Conservation (phyloP, 208 protist species). For the Acanthamoeba culbertsoni region DNA sequence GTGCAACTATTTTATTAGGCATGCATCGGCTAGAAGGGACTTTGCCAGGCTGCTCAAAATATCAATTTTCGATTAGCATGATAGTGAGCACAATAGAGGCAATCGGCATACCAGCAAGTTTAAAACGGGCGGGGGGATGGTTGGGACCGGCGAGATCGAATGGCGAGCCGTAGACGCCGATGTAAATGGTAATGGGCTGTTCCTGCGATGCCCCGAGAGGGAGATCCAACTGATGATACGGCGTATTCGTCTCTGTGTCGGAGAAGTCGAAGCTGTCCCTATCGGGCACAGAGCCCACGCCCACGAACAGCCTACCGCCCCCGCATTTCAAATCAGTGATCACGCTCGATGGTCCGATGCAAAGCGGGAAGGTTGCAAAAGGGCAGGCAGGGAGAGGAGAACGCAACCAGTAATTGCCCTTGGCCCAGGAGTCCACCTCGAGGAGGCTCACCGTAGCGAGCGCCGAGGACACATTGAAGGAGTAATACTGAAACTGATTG, state of each 20-base stretch:
- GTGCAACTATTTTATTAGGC: background rate
- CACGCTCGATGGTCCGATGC: too few species aligned
- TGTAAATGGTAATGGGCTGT: background rate
- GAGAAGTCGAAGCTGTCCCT: background rate
- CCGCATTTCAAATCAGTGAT: too few species aligned
- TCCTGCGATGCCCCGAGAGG: background rate
- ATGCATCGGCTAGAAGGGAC: background rate
- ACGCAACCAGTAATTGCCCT: background rate
- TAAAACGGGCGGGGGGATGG: background rate
- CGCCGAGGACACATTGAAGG: background rate
- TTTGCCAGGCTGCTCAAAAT: background rate
- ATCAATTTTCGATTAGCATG: background rate
- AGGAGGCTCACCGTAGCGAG: background rate
- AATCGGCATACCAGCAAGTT: background rate
- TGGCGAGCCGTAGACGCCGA: background rate
- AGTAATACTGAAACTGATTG: background rate
- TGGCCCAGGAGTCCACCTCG: background rate
- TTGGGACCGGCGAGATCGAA: background rate
- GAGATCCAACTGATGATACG: background rate
- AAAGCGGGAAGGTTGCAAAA: background rate
- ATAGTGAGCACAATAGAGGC: background rate
- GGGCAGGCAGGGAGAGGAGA: background rate
- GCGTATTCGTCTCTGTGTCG: background rate
- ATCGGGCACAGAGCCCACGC: background rate
- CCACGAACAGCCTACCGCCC: background rate